Percentiles rank a stretch among this genome's conserved stretches.
Evolutionary conservation across 768 basidiomycete genomes (phyloP).

Genomic region (Inosperma sp.): DNA sequence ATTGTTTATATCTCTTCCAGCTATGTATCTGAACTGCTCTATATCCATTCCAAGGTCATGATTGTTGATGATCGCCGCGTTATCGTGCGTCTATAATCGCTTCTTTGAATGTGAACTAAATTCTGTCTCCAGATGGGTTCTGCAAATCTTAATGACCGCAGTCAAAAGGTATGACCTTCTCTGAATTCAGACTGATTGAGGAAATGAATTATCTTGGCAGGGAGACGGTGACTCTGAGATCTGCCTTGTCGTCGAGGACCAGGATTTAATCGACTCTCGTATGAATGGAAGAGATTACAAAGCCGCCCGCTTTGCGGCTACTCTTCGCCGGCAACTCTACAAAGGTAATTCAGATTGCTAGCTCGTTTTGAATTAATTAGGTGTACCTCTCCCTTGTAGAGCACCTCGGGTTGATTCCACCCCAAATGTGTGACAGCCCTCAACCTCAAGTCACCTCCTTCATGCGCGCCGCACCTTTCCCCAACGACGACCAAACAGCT

Average conservation of each 20-base stretch:
- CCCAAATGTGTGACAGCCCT: conserved; percentile 49
- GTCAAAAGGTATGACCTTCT: conserved; percentile 52
- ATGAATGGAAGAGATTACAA: conserved; percentile 77
- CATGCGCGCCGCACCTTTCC: conserved; percentile 77
- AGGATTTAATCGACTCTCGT: conserved; percentile 62
- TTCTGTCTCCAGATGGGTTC: conserved; percentile 70
- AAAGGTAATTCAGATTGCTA: conserved; percentile 46
- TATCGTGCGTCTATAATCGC: conserved; percentile 52
- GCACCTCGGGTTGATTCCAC: conserved; percentile 80
- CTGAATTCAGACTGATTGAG: background rate
- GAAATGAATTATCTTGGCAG: conserved; percentile 28
- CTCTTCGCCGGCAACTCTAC: conserved; percentile 79
- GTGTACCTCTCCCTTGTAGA: conserved; percentile 41
- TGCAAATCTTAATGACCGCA: conserved; percentile 88
- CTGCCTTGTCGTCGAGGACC: conserved; percentile 86
- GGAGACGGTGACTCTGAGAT: conserved; percentile 97
- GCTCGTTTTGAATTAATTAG: background rate
- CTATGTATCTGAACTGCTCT: conserved; percentile 75
- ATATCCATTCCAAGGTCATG: conserved; percentile 90
- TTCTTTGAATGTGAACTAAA: background rate
- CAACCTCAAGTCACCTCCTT: conserved; percentile 44
- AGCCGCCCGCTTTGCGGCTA: conserved; percentile 77
- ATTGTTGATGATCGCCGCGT: conserved; percentile 90
- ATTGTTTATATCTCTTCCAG: conserved; percentile 32
- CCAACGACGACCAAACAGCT: conserved; percentile 63